Base-by-base conservation (phyloP, 2,329 filamentous ascomycete genomes). In the Pseudopithomyces maydicus region DNA sequence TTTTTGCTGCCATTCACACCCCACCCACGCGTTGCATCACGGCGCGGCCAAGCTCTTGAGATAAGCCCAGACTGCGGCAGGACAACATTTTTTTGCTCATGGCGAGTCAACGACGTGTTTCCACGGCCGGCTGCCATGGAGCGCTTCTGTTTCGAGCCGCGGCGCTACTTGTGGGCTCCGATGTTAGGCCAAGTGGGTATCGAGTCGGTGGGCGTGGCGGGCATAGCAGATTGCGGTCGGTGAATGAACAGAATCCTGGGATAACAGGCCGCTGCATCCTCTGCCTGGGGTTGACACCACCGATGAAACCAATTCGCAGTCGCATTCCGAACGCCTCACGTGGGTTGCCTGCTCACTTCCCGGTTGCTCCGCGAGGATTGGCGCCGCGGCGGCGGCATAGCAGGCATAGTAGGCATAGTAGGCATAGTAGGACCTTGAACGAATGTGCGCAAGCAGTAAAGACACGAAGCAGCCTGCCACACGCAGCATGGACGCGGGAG, bases 11-110 rank as follows among this genome's bases (percentile, higher is more conserved):
- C 46, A 26, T 45, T 45, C 22, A 19, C 56, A 48, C 44, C 52
- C 56, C 56, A 49, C 56, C 49, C 56, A 42, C 56, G 46, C 56
- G 53, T 55, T 55, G 49, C 56, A 55, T 55, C 56, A 58, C 33
- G 15, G 51, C 32, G 45, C 47, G 23, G 52, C 56, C 48, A 55
- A 55, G 56, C 15, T 38, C 33, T 29, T 32, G 48, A 47, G 56
- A 55, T 52, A 58, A 58, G 56, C 47, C 32, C 48, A 56, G 33
- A 11, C 46, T 26, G 26, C 12, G 5, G 44, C 48, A 44, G 42
- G 26, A 43, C 43, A 33, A 19, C 33, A 26, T 46, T 7, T 52
- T 46, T 51, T 48, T 57, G 49, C 48, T 54, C 49, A 45, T 41
- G 45, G 44, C 29, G 22, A 33, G 42, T 44, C 44, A 39, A 50